A percentile compares a stretch with the other conserved stretches of the same genome.
Evolutionary conservation across 23 red algal species (phyloP).

Genomic region (Gracilaria gracilis): DNA sequence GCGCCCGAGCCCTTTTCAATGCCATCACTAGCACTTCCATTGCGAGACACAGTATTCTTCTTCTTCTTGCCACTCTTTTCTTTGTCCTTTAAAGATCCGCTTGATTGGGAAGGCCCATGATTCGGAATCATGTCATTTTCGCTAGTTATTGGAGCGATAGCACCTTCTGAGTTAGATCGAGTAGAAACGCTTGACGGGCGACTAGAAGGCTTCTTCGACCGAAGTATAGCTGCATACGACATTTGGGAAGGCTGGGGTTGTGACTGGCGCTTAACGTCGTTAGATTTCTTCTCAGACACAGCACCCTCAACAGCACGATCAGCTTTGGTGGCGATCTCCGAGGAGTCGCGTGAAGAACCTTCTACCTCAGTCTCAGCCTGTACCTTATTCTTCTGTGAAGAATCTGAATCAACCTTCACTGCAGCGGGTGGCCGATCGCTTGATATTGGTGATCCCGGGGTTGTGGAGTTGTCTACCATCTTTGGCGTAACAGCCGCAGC

Average conservation of each 20-base stretch:
- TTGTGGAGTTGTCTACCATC: not conserved
- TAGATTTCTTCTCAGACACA: not conserved
- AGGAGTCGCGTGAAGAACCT: not conserved
- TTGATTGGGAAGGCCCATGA: not conserved
- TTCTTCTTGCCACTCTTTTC: constrained; percentile 9
- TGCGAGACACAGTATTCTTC: not conserved
- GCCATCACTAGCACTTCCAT: not conserved
- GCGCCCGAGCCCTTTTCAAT: not conserved
- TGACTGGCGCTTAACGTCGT: not conserved
- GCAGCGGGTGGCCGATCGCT: not conserved
- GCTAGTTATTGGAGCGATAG: not conserved
- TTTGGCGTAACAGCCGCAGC: not conserved
- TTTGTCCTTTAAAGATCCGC: constrained; percentile 14
- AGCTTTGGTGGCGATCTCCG: not conserved
- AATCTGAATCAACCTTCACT: not conserved
- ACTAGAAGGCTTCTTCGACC: constrained; percentile 34
- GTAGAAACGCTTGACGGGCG: not conserved
- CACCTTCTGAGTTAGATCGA: constrained; percentile 2
- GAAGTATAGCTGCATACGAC: constrained; percentile 58
- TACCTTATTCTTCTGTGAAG: not conserved
- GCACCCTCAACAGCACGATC: not conserved
- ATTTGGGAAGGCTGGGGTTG: not conserved
- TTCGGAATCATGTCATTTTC: not conserved
- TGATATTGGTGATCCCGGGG: not conserved
- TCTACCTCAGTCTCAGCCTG: not conserved